Conservation (phyloP, 148 eudicot genomes). For the Chenopodium formosanum region DNA sequence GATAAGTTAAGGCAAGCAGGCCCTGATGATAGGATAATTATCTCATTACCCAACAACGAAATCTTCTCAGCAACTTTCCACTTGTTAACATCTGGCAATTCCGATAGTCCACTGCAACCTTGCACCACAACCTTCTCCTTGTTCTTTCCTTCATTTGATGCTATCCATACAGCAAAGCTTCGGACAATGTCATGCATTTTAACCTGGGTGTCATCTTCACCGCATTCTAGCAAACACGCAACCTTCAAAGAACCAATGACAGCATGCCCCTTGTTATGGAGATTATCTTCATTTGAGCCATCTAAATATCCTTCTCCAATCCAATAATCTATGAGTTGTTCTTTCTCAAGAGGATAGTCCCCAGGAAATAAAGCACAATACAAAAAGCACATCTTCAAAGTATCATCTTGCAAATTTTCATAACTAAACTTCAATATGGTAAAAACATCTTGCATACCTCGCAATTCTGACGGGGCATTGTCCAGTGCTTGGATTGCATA, state of each 20-base stretch:
- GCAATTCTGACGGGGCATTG: slow-evolving; percentile 36
- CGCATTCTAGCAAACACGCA: slow-evolving; percentile 32
- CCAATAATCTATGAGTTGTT: slow-evolving; percentile 43
- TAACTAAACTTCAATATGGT: slow-evolving; percentile 37
- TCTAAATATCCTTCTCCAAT: slow-evolving; percentile 41
- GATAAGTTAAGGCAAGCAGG: slow-evolving; percentile 24
- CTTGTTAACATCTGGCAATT: slow-evolving; percentile 17
- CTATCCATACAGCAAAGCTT: slow-evolving; percentile 39
- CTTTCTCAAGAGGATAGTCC: slow-evolving; percentile 42
- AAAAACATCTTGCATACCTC: slow-evolving; percentile 43
- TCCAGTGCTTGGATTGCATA: slow-evolving; percentile 35
- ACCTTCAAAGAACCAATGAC: slow-evolving; percentile 37
- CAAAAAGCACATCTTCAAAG: slow-evolving; percentile 33
- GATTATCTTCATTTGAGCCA: slow-evolving; percentile 18
- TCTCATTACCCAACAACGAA: slow-evolving; percentile 25
- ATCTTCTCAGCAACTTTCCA: slow-evolving; percentile 27
- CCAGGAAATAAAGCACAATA: slow-evolving; percentile 47
- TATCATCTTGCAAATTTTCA: slow-evolving; percentile 32
- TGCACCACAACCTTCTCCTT: slow-evolving; percentile 16
- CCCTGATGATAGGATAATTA: neutral
- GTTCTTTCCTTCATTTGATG: slow-evolving; percentile 11
- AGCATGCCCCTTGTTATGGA: slow-evolving; percentile 34
- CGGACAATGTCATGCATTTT: slow-evolving; percentile 51
- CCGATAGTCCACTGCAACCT: slow-evolving; percentile 18
- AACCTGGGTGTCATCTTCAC: slow-evolving; percentile 31